Conservation (phyloP, 495 filamentous ascomycete genomes). For the Podospora didyma region DNA sequence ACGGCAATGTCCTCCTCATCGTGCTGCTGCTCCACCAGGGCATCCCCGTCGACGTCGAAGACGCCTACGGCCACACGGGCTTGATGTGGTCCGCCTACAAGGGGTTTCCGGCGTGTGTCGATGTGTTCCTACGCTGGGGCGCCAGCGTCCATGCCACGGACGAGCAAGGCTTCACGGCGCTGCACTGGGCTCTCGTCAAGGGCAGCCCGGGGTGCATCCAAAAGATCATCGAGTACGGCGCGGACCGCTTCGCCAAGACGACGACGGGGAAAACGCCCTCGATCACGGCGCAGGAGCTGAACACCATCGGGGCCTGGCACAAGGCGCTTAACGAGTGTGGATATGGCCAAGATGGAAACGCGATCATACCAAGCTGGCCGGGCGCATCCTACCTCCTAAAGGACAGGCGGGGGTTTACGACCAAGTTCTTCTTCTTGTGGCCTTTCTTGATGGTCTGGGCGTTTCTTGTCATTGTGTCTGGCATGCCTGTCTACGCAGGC, state of each 20-base stretch:
- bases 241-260: slow-evolving; percentile 85
- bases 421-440: slow-evolving; percentile 87
- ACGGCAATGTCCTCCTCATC: slow-evolving; percentile 93
- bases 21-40: slow-evolving; percentile 82
- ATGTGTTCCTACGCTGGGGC: slow-evolving; percentile 91
- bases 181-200: slow-evolving; percentile 96
- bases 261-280: slow-evolving; percentile 83
- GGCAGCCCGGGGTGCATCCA: slow-evolving; percentile 80
- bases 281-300: slow-evolving; percentile 83
- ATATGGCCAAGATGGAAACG: slow-evolving; percentile 73
- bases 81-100: slow-evolving; percentile 99
- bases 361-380: slow-evolving; percentile 57
- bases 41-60: slow-evolving; percentile 85
- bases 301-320: slow-evolving; percentile 75
- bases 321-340: slow-evolving; percentile 80
- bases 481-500: slow-evolving; percentile 68
- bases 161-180: slow-evolving; percentile 84
- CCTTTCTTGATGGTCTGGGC: slow-evolving; percentile 72
- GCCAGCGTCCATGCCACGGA: slow-evolving; percentile 88
- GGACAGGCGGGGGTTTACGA: slow-evolving; percentile 69
- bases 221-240: slow-evolving; percentile 90
- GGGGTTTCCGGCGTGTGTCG: slow-evolving; percentile 84
- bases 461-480: slow-evolving; percentile 65
- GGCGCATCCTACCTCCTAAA: slow-evolving; percentile 56
- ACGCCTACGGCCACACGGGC: slow-evolving; percentile 83